A percentile compares a stretch with the other conserved stretches of the same genome.
Evolutionary conservation across 768 basidiomycete genomes (phyloP).

Genomic region (Psilocybe tampanensis): DNA sequence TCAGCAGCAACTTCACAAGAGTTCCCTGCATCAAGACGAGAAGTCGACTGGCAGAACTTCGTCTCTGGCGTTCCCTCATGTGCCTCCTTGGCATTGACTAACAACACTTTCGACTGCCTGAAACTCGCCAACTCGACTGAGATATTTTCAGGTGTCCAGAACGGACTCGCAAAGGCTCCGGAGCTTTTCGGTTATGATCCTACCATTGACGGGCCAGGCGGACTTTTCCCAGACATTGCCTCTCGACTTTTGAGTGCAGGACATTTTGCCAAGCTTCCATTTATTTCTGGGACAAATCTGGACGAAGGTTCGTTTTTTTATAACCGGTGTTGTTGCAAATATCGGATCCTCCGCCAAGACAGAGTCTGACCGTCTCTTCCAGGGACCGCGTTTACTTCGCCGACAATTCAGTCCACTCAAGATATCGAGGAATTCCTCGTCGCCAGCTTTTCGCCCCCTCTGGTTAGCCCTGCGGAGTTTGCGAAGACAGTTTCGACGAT

Average conservation of each 20-base stretch:
- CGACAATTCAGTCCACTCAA: constrained; percentile 23
- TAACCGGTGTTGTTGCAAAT: not conserved
- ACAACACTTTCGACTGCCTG: constrained; percentile 38
- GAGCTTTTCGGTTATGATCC: constrained; percentile 34
- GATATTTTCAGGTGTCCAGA: constrained; percentile 22
- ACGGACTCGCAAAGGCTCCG: constrained; percentile 14
- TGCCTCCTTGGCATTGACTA: constrained; percentile 20
- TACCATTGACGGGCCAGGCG: constrained; percentile 42
- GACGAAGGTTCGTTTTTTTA: constrained; percentile 46
- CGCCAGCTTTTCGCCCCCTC: constrained; percentile 25
- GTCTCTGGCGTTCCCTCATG: constrained; percentile 38
- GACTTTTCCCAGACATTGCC: constrained; percentile 40
- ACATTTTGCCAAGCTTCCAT: constrained; percentile 32
- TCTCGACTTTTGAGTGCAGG: constrained; percentile 32
- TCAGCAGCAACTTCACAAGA: constrained; percentile 38
- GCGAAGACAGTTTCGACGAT: constrained; percentile 19
- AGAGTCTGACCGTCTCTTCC: too few relatives aligned
- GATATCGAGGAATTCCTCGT: constrained; percentile 29
- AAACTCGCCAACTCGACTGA: constrained; percentile 24
- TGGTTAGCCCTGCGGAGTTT: constrained; percentile 17
- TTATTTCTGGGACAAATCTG: constrained; percentile 42
- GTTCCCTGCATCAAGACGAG: constrained; percentile 32
- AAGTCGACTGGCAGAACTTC: constrained; percentile 40
- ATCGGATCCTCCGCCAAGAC: too few relatives aligned
- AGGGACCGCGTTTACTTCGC: constrained; percentile 40